Base-by-base conservation (phyloP, 202 grass and related monocot genomes). In the Bolboschoenoplectus hybrid region DNA sequence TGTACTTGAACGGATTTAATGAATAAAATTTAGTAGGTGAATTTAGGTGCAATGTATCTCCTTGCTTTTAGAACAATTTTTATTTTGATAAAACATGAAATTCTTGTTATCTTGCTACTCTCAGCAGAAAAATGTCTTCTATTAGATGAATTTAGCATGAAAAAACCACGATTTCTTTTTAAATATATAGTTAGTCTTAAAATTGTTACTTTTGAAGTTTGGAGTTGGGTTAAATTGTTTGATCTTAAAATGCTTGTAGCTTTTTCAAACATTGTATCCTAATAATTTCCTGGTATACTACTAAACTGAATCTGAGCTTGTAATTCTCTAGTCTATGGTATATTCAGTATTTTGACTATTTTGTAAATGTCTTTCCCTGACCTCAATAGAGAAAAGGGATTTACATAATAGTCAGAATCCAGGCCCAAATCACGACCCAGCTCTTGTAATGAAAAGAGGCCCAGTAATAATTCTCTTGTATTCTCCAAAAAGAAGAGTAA, bases 51-150 rank as follows among this genome's bases (percentile, higher is more conserved):
- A 58, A 67, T 52, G n/a, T 16, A 11, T 13, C 20, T 47, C 45
- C 19, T 75, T 75, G 12, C 46, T 35, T 57, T 78, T 79, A 35
- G 52, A 52, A 79, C 74, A n/a, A 40, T 13, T 39, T 14, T 58
- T 41, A 40, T 79, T 36, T 60, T 40, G 7, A 60, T 74, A 20
- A 58, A 40, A 58, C 52, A 41, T 79, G 75, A 79, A 79, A 58
- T 79, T 40, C 41, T 56, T 78, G 47, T 55, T 51, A 75, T 75
- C 46, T 32, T 45, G 19, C 7, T 74, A 35, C 20, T 26, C 47
- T 75, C 71, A 75, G 46, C 47, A 51, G 46, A 52, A 51, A 50
- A 74, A 20, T 12, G 0, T 50, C n/a, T 49, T 73, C 19, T 74
- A 9, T 74, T 50, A 51, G 45, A 74, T 74, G n/a, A 74, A 34